These are phyloP conservation scores for Nitzschia palea DNA, from an alignment of 108 stramenopile species.

Conservation along the genomic window DNA sequence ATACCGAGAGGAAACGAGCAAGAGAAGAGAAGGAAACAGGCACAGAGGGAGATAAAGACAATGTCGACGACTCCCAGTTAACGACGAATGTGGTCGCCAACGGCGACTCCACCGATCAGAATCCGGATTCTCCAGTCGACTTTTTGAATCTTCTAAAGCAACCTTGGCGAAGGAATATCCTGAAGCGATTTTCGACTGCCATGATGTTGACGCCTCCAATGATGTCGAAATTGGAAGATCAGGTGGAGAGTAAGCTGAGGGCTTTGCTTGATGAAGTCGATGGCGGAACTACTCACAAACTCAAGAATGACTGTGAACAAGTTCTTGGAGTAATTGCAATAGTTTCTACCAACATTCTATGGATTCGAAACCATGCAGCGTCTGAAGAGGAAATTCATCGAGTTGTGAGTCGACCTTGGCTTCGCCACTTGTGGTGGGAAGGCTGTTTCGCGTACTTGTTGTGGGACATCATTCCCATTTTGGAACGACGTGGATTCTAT, in stretches of 20 bases:
- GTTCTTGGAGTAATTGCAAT: slow-evolving; percentile 51
- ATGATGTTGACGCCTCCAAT: background rate
- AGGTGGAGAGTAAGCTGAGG: slow-evolving; percentile 18
- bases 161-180: slow-evolving; percentile 12
- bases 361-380: slow-evolving; percentile 15
- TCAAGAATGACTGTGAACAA: slow-evolving; percentile 60
- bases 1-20: slow-evolving; percentile 38
- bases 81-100: background rate
- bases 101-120: background rate
- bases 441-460: slow-evolving; percentile 64
- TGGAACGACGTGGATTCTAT: slow-evolving; percentile 67
- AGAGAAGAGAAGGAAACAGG: background rate
- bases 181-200: slow-evolving; percentile 1
- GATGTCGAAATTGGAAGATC: background rate
- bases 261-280: slow-evolving; percentile 10
- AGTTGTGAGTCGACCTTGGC: slow-evolving; percentile 57
- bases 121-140: slow-evolving; percentile 10
- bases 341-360: slow-evolving; percentile 45
- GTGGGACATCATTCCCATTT: slow-evolving; percentile 72
- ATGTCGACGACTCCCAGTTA: background rate
- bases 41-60: background rate
- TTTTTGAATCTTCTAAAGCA: slow-evolving; percentile 26
- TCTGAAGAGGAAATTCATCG: slow-evolving; percentile 6
- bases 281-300: background rate
- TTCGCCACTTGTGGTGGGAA: slow-evolving; percentile 81